Conservation (phyloP, 352 stramenopile species). For the Thraustotheca clavata region DNA sequence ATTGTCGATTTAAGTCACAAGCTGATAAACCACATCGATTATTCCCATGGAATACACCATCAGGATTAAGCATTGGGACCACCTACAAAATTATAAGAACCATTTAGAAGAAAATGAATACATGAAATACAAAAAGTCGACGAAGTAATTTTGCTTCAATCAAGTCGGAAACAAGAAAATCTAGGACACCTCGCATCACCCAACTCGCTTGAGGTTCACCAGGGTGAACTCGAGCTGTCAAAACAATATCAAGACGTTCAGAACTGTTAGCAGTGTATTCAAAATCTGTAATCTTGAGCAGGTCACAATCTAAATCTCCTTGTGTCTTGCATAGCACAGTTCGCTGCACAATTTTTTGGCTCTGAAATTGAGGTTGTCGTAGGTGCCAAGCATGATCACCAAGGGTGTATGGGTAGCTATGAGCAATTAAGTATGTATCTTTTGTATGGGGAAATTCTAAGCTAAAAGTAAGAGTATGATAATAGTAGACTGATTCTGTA, state of each 20-base stretch:
- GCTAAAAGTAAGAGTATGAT: conserved; percentile 86
- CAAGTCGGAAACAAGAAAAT: conserved; percentile 76
- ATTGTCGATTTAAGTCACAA: conserved; percentile 86
- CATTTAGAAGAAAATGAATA: background rate
- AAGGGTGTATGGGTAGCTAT: conserved; percentile 90
- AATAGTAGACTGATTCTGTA: conserved; percentile 26
- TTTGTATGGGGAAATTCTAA: conserved; percentile 63
- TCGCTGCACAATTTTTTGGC: conserved; percentile 33
- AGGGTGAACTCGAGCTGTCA: conserved; percentile 85
- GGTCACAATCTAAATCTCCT: conserved; percentile 45
- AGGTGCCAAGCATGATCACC: conserved; percentile 70
- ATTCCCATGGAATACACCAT: conserved; percentile 90
- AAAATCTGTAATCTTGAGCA: conserved; percentile 57
- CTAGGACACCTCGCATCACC: conserved; percentile 90
- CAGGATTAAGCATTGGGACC: conserved; percentile 91
- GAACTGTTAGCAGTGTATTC: background rate
- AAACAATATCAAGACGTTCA: conserved; percentile 35
- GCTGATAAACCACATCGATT: conserved; percentile 79
- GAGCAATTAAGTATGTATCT: conserved; percentile 85
- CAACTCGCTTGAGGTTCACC: conserved; percentile 88
- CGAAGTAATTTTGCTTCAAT: conserved; percentile 58
- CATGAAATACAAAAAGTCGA: conserved; percentile 83
- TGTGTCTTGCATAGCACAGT: conserved; percentile 49
- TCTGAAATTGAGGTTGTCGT: conserved; percentile 25
- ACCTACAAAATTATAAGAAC: conserved; percentile 26